A percentile compares a stretch with the other conserved stretches of the same genome.
Conservation (phyloP, 805 yeast genomes). For the Ascoidea tarda region DNA sequence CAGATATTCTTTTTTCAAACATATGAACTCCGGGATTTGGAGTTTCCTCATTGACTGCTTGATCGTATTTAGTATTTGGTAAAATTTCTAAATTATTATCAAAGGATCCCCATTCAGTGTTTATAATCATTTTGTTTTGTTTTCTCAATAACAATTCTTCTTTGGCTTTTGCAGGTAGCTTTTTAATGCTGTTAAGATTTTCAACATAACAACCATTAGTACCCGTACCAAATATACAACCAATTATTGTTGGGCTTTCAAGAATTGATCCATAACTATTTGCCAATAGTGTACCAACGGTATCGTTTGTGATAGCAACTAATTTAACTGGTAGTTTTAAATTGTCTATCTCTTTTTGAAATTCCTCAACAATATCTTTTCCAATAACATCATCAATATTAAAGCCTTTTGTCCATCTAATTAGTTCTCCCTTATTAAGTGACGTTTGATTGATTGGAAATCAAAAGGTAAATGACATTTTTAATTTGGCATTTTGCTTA, state of each 20-base stretch:
- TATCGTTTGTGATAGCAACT: constrained; percentile 88
- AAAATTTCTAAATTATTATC: constrained; percentile 67
- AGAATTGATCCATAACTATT: constrained; percentile 70
- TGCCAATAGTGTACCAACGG: constrained; percentile 86
- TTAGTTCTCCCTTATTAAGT: constrained; percentile 60
- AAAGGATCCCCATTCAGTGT: constrained; percentile 98
- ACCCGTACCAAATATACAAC: constrained; percentile 94
- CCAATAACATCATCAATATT: constrained; percentile 64
- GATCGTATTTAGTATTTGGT: constrained; percentile 72
- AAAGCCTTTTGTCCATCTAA: constrained; percentile 97
- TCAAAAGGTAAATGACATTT: constrained; percentile 86
- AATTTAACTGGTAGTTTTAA: constrained; percentile 51
- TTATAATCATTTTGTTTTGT: constrained; percentile 66
- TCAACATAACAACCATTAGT: constrained; percentile 94
- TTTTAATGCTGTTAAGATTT: constrained; percentile 54
- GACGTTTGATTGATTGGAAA: constrained; percentile 87
- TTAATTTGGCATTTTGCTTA: constrained; percentile 21
- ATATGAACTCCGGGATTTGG: constrained; percentile 80
- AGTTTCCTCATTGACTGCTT: constrained; percentile 52
- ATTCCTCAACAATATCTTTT: constrained; percentile 55
- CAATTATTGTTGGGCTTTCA: constrained; percentile 66
- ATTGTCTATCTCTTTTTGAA: constrained; percentile 55
- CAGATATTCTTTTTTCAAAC: constrained; percentile 86
- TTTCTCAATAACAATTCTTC: constrained; percentile 26
- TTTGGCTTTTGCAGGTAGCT: constrained; percentile 39